Evolutionary conservation across 495 filamentous ascomycete species (phyloP), one percentile per base, ranked within the genome.

Genomic region (Xylaria longipes): DNA sequence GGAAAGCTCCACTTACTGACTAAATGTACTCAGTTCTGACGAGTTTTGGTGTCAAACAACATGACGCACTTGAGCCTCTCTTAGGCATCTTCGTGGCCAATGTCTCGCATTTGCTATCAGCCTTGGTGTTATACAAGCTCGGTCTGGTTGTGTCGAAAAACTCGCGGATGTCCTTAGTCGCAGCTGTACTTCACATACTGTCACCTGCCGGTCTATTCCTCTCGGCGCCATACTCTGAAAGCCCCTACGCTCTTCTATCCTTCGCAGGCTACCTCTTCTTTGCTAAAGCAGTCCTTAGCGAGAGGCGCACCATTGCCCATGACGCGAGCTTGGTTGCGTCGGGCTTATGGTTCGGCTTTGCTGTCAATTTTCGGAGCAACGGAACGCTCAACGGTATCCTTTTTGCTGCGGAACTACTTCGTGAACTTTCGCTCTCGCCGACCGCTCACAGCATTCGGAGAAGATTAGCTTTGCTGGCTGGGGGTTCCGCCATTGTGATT

Each of bases 181-280:
- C 92, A 35, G 90, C 93, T 7, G 77, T 87, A 14, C 82, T 98
- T 43, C 93, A 98, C 78, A 88, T 97, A 52, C 75, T 98, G 29
- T 93, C 90, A 5, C 96, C 97, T 0, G 96, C 93, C 9, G 95
- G 95, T 12, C 80, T 97, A 2, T 98, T 98, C 77, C 88, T 99
- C 35, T 94, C 92, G 0, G 93, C 95, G 1, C 96, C 97, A 0
- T 96, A 94, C 75, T 87, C 88, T 27, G 97, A 99, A 81, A 89
- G 91, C 60, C 77, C 91, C 1, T 97, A 93, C 77, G 89, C 95
- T 1, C 83, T 96, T 9, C 81, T 97, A 37, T 91, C 91, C 58
- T 93, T 98, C 71, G 58, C 81, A 3, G 97, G 95, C 8, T 89
- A 85, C 70, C 88, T 92, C 45, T 75, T 93, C 71, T 95, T 95